phyloP scores from a whole-genome alignment of 2,329 filamentous ascomycete species.

The Parasarocladium wereldwijsianum region DNA sequence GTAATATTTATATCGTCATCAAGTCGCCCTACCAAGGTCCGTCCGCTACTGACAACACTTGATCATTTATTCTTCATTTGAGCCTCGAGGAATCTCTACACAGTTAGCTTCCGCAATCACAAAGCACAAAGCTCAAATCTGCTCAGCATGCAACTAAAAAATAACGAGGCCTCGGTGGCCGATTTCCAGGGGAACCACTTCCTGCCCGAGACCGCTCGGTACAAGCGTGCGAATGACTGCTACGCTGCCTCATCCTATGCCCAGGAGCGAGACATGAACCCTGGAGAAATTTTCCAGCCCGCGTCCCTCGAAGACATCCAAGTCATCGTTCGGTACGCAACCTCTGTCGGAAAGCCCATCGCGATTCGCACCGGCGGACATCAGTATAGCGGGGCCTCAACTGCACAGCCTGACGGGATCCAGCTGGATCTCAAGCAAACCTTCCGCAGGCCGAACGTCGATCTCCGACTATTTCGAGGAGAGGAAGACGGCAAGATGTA shows the following conservation, averaged over 20 bases:
- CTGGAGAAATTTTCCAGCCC: slow-evolving; percentile 27
- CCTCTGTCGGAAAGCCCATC: slow-evolving; percentile 22
- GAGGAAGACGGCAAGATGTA: slow-evolving; percentile 18
- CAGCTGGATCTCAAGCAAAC: slow-evolving; percentile 28
- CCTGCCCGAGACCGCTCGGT: background rate
- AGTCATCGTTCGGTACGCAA: slow-evolving; percentile 23
- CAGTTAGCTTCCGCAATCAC: too few relatives aligned
- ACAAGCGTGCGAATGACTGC: background rate
- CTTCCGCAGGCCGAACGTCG: slow-evolving; percentile 17
- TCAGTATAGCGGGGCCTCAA: slow-evolving; percentile 34
- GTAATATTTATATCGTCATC: too few relatives aligned
- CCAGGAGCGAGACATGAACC: slow-evolving; percentile 25
- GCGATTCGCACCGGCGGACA: slow-evolving; percentile 32
- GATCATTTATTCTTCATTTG: too few relatives aligned
- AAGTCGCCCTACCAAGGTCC: too few relatives aligned
- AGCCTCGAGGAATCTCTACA: too few relatives aligned
- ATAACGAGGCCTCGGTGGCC: too few relatives aligned
- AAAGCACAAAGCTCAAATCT: too few relatives aligned
- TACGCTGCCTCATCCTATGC: slow-evolving; percentile 29
- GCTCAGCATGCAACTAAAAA: too few relatives aligned
- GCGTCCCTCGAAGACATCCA: slow-evolving; percentile 26
- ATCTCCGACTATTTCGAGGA: slow-evolving; percentile 14
- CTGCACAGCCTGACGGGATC: slow-evolving; percentile 26
- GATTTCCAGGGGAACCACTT: slow-evolving; percentile 14
- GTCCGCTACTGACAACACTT: too few relatives aligned